phyloP scores from a whole-genome alignment of 331 rosid genomes.

The Acacia pycnantha region DNA sequence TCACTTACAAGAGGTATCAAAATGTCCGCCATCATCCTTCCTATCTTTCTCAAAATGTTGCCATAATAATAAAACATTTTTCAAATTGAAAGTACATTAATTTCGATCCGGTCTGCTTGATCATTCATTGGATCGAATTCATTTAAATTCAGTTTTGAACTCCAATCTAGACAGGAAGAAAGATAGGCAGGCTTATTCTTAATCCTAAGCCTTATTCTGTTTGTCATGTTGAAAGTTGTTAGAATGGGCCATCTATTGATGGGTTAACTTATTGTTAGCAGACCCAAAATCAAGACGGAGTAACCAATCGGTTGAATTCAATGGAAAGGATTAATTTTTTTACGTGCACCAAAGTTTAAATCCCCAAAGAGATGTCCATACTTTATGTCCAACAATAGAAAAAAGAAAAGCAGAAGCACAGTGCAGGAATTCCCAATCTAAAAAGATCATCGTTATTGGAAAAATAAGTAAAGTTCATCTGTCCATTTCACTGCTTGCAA shows the following conservation, averaged over 20 bases:
- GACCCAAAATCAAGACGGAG: background rate
- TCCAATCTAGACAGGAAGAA: too few relatives aligned
- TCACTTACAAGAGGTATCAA: too few relatives aligned
- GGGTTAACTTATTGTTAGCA: background rate
- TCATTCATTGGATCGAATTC: background rate
- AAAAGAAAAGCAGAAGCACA: background rate
- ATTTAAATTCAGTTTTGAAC: background rate
- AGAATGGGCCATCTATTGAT: background rate
- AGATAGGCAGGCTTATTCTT: background rate
- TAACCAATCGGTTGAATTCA: too few relatives aligned
- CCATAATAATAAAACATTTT: too few relatives aligned
- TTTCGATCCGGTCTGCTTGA: background rate
- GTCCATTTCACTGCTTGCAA: constrained; percentile 1
- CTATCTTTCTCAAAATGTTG: background rate
- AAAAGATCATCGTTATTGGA: background rate
- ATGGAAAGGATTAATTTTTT: too few relatives aligned
- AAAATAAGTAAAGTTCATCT: background rate
- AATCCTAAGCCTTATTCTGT: background rate
- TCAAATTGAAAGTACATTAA: too few relatives aligned
- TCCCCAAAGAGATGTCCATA: too few relatives aligned
- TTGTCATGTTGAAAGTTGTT: background rate
- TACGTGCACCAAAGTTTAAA: too few relatives aligned
- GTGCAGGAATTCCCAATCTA: background rate
- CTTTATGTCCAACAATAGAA: too few relatives aligned
- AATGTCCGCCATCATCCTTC: background rate